Base-by-base conservation (phyloP, 2,329 filamentous ascomycete genomes). In the Orbilia oligospora region DNA sequence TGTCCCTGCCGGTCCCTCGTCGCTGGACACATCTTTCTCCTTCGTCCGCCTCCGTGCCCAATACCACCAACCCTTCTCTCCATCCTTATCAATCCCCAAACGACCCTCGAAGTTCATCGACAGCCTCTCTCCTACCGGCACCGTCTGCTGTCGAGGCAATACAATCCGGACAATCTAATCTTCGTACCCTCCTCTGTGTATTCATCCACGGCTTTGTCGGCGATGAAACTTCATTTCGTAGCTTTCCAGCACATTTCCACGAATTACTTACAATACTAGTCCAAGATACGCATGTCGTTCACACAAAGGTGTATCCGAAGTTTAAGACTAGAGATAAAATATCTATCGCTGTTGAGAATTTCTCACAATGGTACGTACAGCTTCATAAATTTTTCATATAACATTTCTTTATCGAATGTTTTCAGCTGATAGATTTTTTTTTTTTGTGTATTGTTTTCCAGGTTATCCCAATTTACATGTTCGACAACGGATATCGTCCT, bases 181-280 rank as follows among this genome's bases (percentile, higher is more conserved):
- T 49, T 18, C 68, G 89, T 63, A 88, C 87, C 27, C 86, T 97
- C 24, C 87, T 97, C 0, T 83, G 97, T 22, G 86, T 97, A 67
- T 97, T 94, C 83, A 90, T 97, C 71, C 94, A 97, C 85, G 94
- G 94, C 78, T 97, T 97, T 85, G 91, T 96, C 87, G 94, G 94
- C 65, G 91, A 93, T 76, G 92, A 96, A 84, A 91, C 92, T 36
- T 97, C 92, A 73, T 97, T 97, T 83, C 89, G 91, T 79, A 93
- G 91, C 53, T 97, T 97, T 81, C 94, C 94, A 0, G 92, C 92
- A 6, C 93, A 97, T 85, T 89, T 97, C 3, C 94, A 97, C 84
- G 89, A 90, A 81, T 87, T 92, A 41, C 86, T 97, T 46, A 89
- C 89, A 12, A 86, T 89, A 8, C 87, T 90, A 0, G 85, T 87